These are phyloP conservation scores for Bruguiera sexangula DNA, from an alignment of 345 rosid species.

Conservation along the genomic window DNA sequence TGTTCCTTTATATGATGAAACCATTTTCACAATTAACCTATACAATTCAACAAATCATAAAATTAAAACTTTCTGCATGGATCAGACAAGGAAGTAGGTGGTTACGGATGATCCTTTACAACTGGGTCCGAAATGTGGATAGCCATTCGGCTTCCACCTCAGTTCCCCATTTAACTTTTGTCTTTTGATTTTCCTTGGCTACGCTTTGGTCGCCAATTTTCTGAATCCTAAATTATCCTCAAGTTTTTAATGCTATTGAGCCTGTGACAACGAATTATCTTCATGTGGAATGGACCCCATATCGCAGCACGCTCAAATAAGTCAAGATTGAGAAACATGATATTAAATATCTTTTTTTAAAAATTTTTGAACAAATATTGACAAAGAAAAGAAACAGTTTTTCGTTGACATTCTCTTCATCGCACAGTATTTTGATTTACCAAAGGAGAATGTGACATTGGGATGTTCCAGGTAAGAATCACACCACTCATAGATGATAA, in stretches of 20 bases:
- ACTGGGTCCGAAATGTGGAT: background rate
- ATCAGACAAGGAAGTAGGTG: background rate
- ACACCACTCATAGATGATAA: too few species aligned
- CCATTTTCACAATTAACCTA: too few species aligned
- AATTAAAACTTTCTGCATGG: too few species aligned
- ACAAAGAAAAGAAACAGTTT: background rate
- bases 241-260: background rate
- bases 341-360: too few species aligned
- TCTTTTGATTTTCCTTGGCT: background rate
- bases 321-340: too few species aligned
- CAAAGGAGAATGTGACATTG: background rate
- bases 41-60: too few species aligned
- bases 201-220: constrained; percentile 3
- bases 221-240: constrained; percentile 28
- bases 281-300: background rate
- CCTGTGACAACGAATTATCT: background rate
- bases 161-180: background rate
- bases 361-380: background rate
- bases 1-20: too few species aligned
- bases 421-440: too few species aligned
- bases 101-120: background rate
- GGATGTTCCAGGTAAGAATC: constrained; percentile 5
- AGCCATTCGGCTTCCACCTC: background rate
- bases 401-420: too few species aligned
- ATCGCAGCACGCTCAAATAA: too few species aligned